These are phyloP conservation scores for Podospora australis DNA, from an alignment of 495 filamentous ascomycete genomes.

Conservation along the genomic window DNA sequence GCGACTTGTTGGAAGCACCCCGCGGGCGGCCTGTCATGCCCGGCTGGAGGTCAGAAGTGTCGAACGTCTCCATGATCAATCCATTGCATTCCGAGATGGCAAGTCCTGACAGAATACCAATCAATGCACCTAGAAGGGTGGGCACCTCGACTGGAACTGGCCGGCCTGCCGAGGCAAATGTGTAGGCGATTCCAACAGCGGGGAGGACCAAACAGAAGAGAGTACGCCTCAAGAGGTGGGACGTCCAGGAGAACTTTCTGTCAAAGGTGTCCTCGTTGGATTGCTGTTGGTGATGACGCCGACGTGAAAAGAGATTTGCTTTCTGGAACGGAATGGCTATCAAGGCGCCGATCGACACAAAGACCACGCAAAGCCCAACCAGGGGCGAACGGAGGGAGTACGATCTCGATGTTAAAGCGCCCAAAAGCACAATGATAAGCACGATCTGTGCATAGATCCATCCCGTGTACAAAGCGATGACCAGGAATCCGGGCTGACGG, in stretches of 20 bases:
- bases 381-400: constrained; percentile 56
- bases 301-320: constrained; percentile 57
- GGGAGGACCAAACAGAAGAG: constrained; percentile 61
- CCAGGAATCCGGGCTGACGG: constrained; percentile 59
- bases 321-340: constrained; percentile 65
- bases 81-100: constrained; percentile 71
- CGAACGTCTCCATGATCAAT: constrained; percentile 74
- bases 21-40: constrained; percentile 54
- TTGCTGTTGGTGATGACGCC: constrained; percentile 50
- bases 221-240: constrained; percentile 60
- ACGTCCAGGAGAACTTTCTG: constrained; percentile 55
- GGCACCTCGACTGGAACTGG: constrained; percentile 53
- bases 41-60: constrained; percentile 62
- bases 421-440: constrained; percentile 63
- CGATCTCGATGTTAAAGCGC: constrained; percentile 55
- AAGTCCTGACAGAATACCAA: constrained; percentile 63
- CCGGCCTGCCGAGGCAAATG: constrained; percentile 53
- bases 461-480: constrained; percentile 65
- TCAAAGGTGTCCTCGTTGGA: constrained; percentile 49
- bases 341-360: constrained; percentile 59
- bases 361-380: constrained; percentile 56
- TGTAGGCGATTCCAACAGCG: constrained; percentile 57
- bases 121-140: constrained; percentile 56
- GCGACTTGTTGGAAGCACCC: constrained; percentile 35
- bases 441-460: constrained; percentile 73